Base-by-base conservation (phyloP, 75 land plant species). In the Pinus taeda region DNA sequence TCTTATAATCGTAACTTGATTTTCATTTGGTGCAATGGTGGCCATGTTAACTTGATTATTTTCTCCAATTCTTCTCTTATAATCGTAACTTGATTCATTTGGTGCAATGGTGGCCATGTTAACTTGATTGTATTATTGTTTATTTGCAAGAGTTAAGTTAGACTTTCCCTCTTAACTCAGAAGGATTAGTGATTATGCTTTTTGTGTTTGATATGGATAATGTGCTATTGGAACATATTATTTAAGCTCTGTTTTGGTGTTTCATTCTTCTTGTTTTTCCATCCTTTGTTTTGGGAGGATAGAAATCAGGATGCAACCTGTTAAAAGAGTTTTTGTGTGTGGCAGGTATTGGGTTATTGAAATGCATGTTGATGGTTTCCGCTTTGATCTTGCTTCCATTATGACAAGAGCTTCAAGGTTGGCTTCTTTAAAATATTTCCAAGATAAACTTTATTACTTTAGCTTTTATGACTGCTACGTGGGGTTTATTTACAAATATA, bases 301-400 rank as follows among this genome's bases (percentile, higher is more conserved):
- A 69, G 72, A n/a, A 20, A 39, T 42, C 42, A n/a, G 9, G 72
- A 37, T 42, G 72, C 55, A 42, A 42, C 53, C 42, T 21, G 13
- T 69, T 8, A 39, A 42, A 39, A n/a, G 4, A 69, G 7, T 42
- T 42, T 20, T 69, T 21, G 45, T 20, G 21, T 69, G 65, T 42
- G 3, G 49, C 42, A 96, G 99, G 87, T 97, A 97, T 81, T 97
- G 99, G 99, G 98, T 95, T 20, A 88, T 85, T 37, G 98, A 97
- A 80, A 95, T 97, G 95, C 99, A 97, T 80, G 80, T 97, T 71
- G 99, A 97, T 95, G 99, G 99, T 17, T 97, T 97, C 79, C 99
- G 98, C 21, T 97, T 97, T 87, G 99, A 97, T 83, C 90, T 97
- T 81, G 99, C 98, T 55, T 92, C 99, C 39, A 97, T 97, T 37